Percentiles rank a stretch among this genome's conserved stretches.
Conservation (phyloP, 2,329 filamentous ascomycete species). For the Colletotrichum aenigma region DNA sequence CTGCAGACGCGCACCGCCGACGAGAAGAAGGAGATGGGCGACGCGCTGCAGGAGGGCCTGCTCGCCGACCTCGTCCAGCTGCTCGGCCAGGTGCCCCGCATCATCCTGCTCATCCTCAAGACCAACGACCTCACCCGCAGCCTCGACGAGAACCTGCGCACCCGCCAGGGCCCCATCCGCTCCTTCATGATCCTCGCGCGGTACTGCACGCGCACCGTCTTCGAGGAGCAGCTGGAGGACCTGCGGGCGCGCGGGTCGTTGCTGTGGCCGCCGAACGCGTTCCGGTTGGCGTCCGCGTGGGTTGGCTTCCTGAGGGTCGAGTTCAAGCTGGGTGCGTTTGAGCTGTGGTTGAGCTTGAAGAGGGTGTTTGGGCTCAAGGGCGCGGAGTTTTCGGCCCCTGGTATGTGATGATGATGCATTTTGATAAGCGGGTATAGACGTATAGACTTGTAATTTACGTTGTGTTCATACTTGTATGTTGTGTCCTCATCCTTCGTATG, state of each 20-base stretch:
- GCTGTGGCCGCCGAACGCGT: conserved; percentile 61
- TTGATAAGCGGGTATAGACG: conserved; percentile 5
- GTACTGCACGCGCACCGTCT: conserved; percentile 71
- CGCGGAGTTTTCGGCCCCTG: conserved; percentile 14
- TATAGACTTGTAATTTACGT: conserved; percentile 4
- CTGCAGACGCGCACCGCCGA: conserved; percentile 65
- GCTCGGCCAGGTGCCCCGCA: conserved; percentile 84
- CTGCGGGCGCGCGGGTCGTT: conserved; percentile 58
- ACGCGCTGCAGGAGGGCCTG: conserved; percentile 84
- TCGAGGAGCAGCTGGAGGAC: conserved; percentile 66
- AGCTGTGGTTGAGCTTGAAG: conserved; percentile 63
- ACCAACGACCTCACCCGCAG: conserved; percentile 96
- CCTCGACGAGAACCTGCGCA: conserved; percentile 89
- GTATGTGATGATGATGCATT: conserved; percentile 5
- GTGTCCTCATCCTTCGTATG: no score
- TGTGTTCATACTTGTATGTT: neutral
- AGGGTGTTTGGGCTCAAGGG: conserved; percentile 41
- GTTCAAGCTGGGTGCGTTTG: conserved; percentile 67
- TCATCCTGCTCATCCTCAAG: conserved; percentile 95
- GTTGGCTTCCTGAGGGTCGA: conserved; percentile 63
- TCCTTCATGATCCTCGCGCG: conserved; percentile 71
- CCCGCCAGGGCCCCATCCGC: conserved; percentile 67
- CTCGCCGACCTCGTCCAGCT: conserved; percentile 87
- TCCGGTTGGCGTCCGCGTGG: conserved; percentile 61
- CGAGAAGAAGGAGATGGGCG: conserved; percentile 87